phyloP scores from a whole-genome alignment of 768 basidiomycete genomes.

The Chalciporus pseudorubinellus region DNA sequence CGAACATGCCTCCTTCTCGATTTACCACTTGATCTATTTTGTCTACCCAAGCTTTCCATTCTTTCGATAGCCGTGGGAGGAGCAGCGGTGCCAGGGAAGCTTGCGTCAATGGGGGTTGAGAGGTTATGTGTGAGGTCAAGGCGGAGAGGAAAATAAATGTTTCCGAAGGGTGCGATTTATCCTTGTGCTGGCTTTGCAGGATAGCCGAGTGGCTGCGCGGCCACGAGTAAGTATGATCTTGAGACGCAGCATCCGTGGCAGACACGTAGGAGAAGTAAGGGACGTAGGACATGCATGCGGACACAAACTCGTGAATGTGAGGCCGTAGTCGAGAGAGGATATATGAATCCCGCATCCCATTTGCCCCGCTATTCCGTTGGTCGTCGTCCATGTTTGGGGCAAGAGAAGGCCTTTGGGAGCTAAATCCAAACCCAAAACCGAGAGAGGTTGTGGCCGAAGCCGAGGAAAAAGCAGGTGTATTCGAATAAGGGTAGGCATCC shows the following conservation, averaged over 20 bases:
- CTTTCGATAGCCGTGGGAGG: conserved; percentile 61
- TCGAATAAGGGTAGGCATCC: conserved; percentile 84
- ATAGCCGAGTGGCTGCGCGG: conserved; percentile 42
- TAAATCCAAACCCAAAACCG: conserved; percentile 29
- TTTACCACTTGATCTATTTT: conserved; percentile 71
- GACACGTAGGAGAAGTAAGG: conserved; percentile 76
- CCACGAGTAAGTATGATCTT: conserved; percentile 23
- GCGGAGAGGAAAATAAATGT: conserved; percentile 69
- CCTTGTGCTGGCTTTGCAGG: conserved; percentile 54
- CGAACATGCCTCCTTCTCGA: conserved; percentile 74
- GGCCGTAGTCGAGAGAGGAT: conserved; percentile 71
- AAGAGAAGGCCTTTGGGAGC: conserved; percentile 28
- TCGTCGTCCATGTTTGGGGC: conserved; percentile 31
- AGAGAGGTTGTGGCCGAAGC: conserved; percentile 35
- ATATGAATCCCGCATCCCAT: conserved; percentile 79
- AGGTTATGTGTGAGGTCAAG: conserved; percentile 63
- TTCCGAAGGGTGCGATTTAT: conserved; percentile 70
- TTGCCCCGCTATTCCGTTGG: conserved; percentile 18
- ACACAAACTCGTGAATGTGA: conserved; percentile 72
- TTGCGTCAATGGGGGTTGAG: conserved; percentile 67
- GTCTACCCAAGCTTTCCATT: conserved; percentile 79
- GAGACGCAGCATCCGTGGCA: conserved; percentile 18
- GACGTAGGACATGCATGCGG: conserved; percentile 76
- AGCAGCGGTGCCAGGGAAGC: conserved; percentile 55
- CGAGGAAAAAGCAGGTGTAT: conserved; percentile 33